Percentiles rank a stretch among this genome's conserved stretches.
Evolutionary conservation across 2,329 filamentous ascomycete genomes (phyloP).

Genomic region (Remersonia thermophila): DNA sequence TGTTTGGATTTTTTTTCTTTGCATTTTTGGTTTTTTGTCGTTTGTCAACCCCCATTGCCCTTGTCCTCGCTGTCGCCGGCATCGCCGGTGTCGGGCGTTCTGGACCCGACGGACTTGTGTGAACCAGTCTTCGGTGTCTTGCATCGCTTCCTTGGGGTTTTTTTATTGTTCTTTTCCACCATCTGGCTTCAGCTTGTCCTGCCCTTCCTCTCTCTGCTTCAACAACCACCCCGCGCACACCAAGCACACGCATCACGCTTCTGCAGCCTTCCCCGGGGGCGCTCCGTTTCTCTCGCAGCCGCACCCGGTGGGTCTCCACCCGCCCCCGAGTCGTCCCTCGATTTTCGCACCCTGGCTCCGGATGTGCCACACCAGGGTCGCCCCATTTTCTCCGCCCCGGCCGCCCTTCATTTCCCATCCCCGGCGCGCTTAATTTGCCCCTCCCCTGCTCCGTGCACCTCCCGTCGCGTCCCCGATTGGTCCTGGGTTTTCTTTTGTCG

Average conservation of each 20-base stretch:
- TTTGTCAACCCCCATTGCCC: too few relatives aligned
- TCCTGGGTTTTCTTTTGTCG: too few relatives aligned
- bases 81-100: too few relatives aligned
- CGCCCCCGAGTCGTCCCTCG: slow-evolving; percentile 11
- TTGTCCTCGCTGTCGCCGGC: slow-evolving; percentile 6
- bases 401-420: slow-evolving; percentile 15
- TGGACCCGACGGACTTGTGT: too few relatives aligned
- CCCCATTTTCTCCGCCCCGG: slow-evolving; percentile 18
- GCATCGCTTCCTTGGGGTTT: too few relatives aligned
- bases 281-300: not conserved
- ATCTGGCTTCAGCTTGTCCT: too few relatives aligned
- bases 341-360: slow-evolving; percentile 12
- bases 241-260: too few relatives aligned
- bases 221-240: too few relatives aligned
- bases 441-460: slow-evolving; percentile 15
- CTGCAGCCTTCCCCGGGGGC: too few relatives aligned
- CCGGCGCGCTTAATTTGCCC: slow-evolving; percentile 10
- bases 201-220: not conserved
- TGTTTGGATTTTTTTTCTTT: slow-evolving; percentile 4
- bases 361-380: slow-evolving; percentile 6
- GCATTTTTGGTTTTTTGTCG: slow-evolving; percentile 1
- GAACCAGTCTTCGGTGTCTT: too few relatives aligned
- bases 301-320: slow-evolving; percentile 11
- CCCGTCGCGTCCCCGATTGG: slow-evolving; percentile 13
- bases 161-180: too few relatives aligned